Evolutionary conservation across 179 eudicot species (phyloP), one percentile per base, ranked within the genome.

Genomic region (Nepenthes alata): DNA sequence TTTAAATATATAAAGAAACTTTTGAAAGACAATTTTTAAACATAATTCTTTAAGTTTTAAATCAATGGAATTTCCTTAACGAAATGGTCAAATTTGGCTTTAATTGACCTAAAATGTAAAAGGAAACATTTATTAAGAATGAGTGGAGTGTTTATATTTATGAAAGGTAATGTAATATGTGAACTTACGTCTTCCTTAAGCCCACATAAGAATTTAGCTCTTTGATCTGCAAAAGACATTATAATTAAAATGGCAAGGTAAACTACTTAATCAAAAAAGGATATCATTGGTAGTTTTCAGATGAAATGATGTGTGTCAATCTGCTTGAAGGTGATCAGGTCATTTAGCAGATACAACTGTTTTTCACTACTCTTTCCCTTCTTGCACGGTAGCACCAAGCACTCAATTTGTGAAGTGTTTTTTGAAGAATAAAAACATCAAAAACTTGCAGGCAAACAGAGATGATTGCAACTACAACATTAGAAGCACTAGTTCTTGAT

Each of bases 161-260:
- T 6, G 1, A 53, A 11, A 53, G 6, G 25, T 38, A 47, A 41
- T 54, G 16, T 35, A 47, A 53, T 55, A 75, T 52, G 61, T 65
- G 61, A 67, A 84, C 95, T 78, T 78, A 87, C 95, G 96, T 89
- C 74, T 89, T 89, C 65, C 97, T 81, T 77, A 83, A 80, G 60
- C 85, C 83, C 67, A 88, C 96, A 63, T 76, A 88, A 64, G 93
- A 83, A 65, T 88, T 88, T 54, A 85, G 75, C 86, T 88, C 93
- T 70, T 88, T 88, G 67, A 88, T 88, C 96, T 88, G 87, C 86
- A 79, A 44, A 53, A 4, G 25, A 53, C 37, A 59, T 7, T 1
- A 11, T 25, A 25, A 72, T 6, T 0, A 35, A 57, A 50, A 44
- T 51, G 38, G 38, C 48, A 66, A 51, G 5, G 34, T 58, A 7